Evolutionary conservation across 768 basidiomycete genomes (phyloP).

Genomic region (Amanita brunnescens): DNA sequence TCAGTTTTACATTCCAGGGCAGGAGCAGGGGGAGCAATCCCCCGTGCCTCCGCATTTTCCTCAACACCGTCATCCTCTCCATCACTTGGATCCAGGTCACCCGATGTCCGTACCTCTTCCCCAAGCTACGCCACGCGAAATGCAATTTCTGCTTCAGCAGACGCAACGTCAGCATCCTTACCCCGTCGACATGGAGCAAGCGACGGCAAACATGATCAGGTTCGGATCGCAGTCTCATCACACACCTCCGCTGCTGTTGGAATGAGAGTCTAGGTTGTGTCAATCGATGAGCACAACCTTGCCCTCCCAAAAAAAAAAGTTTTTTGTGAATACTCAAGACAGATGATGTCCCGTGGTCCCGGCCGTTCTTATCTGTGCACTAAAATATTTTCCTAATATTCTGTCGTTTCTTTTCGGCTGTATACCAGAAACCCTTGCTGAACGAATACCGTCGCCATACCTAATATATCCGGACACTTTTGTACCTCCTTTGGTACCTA

Average conservation of each 20-base stretch:
- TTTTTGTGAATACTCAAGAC: background rate
- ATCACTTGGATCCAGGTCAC: slow-evolving; percentile 16
- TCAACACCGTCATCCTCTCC: slow-evolving; percentile 18
- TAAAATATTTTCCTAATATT: slow-evolving; percentile 7
- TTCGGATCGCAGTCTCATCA: slow-evolving; percentile 35
- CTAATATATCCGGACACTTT: slow-evolving; percentile 3
- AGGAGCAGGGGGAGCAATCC: slow-evolving; percentile 13
- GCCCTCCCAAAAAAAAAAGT: background rate
- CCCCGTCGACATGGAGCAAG: slow-evolving; percentile 15
- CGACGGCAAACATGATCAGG: slow-evolving; percentile 24
- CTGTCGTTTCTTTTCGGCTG: slow-evolving; percentile 1
- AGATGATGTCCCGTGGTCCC: background rate
- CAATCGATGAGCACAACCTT: background rate
- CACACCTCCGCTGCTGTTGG: slow-evolving; percentile 41
- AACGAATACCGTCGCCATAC: slow-evolving; percentile 1
- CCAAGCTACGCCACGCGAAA: slow-evolving; percentile 9
- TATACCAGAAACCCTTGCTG: slow-evolving; percentile 7
- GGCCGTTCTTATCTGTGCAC: background rate
- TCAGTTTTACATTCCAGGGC: slow-evolving; percentile 8
- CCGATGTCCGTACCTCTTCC: slow-evolving; percentile 13
- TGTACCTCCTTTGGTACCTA: background rate
- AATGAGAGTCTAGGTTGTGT: slow-evolving; percentile 30
- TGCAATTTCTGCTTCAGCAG: slow-evolving; percentile 4
- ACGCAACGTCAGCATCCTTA: slow-evolving; percentile 9
- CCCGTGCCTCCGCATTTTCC: slow-evolving; percentile 24